Conservation (phyloP, 139 green algal genomes). For the Micractinium sp. region DNA sequence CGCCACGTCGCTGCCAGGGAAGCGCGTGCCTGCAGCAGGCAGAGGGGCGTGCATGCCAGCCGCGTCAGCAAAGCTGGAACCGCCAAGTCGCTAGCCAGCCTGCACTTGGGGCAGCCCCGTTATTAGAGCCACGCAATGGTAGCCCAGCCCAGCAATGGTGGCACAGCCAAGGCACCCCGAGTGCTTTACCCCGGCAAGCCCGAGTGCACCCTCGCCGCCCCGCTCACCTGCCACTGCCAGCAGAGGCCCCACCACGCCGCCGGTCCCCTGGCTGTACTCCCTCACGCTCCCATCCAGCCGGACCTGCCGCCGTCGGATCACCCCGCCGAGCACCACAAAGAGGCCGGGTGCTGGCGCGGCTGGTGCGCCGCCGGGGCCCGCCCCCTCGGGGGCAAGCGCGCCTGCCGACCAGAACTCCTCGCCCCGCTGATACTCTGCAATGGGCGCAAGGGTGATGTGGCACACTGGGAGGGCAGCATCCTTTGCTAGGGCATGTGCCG, state of each 20-base stretch:
- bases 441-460: neutral
- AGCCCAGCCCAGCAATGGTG: neutral
- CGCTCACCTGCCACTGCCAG: conserved; percentile 36
- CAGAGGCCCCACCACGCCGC: conserved; percentile 57
- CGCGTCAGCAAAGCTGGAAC: neutral
- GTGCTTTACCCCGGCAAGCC: too few species aligned
- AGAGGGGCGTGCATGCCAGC: neutral
- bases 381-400: neutral
- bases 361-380: neutral
- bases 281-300: neutral
- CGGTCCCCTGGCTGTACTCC: conserved; percentile 53
- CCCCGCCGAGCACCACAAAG: conserved; percentile 33
- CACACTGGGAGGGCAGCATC: neutral
- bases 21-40: neutral
- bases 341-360: neutral
- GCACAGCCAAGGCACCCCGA: neutral
- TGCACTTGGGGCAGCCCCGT: neutral
- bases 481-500: too few species aligned
- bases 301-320: conserved; percentile 16
- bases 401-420: conserved; percentile 1
- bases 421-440: conserved; percentile 5
- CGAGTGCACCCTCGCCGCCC: neutral
- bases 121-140: neutral
- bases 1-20: conserved; percentile 42
- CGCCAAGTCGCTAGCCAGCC: neutral